Evolutionary conservation across 768 basidiomycete genomes (phyloP), one percentile per base, ranked within the genome.

Genomic region (Mycena indigotica): DNA sequence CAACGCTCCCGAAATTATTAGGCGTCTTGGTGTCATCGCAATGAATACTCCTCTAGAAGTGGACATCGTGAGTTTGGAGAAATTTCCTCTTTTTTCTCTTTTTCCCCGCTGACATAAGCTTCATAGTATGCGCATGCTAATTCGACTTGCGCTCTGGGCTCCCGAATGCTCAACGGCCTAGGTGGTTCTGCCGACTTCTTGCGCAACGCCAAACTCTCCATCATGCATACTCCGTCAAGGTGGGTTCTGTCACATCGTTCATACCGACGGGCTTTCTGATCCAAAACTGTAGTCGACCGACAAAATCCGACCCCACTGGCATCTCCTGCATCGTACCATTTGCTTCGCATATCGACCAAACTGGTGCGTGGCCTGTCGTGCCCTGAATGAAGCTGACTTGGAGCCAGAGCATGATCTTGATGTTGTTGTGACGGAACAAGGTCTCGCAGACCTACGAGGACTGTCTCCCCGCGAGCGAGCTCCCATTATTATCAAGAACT

Each of bases 21-120:
- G 80, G 12, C 70, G 80, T 1, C 70, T 81, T 15, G 80, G 80
- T 52, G 67, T 80, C 48, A 81, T 81, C 30, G 80, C 80, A 8
- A 81, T 81, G 80, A 81, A 81, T 58, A 80, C 80, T 0, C 79
- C 80, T 0, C 66, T 81, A 10, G 80, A 81, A 63, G 79, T 81
- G 6, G 80, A 81, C 60, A 80, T 80, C 46, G 76, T 77, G 39
- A 24, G 75, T 73, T 46, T n/a, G 44, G 25, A 2, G 26, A 10
- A 30, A 19, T 19, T 38, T 55, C n/a, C n/a, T n/a, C n/a, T n/a
- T n/a, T n/a, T n/a, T n/a, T n/a, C n/a, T n/a, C n/a, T n/a, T n/a
- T n/a, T n/a, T n/a, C n/a, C n/a, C n/a, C n/a, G n/a, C n/a, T n/a
- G n/a, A n/a, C n/a, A n/a, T n/a, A n/a, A n/a, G 46, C 5, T 41